A percentile compares a stretch with the other conserved stretches of the same genome.
Conservation (phyloP, 2,329 filamentous ascomycete genomes). For the Fragosphaeria purpurea region DNA sequence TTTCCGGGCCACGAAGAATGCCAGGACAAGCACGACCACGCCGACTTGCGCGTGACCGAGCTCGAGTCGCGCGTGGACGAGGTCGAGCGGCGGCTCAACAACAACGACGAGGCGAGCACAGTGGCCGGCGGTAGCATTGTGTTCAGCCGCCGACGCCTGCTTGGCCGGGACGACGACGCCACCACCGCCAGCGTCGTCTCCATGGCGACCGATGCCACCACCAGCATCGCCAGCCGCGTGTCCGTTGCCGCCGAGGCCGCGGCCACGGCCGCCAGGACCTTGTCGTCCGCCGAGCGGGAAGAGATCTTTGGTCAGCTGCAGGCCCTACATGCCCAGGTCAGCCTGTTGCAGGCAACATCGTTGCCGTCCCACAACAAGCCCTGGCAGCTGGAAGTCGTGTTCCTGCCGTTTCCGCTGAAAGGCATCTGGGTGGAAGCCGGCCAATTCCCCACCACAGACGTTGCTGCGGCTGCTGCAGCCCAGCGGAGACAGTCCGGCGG, state of each 20-base stretch:
- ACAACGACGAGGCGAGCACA: slow-evolving; percentile 36
- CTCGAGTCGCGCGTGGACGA: slow-evolving; percentile 55
- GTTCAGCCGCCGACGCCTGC: slow-evolving; percentile 21
- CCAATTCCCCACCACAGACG: slow-evolving; percentile 32
- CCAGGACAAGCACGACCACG: slow-evolving; percentile 54
- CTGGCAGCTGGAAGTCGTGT: slow-evolving; percentile 68
- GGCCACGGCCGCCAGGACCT: slow-evolving; percentile 9
- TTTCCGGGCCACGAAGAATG: slow-evolving; percentile 55
- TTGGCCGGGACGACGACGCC: slow-evolving; percentile 30
- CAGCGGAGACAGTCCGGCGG: slow-evolving; percentile 19
- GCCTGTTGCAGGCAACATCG: slow-evolving; percentile 25
- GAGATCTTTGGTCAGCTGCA: slow-evolving; percentile 40
- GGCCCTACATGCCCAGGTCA: background rate
- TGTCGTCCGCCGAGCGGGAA: slow-evolving; percentile 27
- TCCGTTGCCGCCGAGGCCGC: background rate
- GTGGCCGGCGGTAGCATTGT: slow-evolving; percentile 22
- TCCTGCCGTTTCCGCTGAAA: slow-evolving; percentile 58
- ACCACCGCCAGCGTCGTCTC: slow-evolving; percentile 35
- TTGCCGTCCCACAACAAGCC: slow-evolving; percentile 53
- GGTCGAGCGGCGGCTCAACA: slow-evolving; percentile 41
- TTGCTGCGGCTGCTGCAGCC: slow-evolving; percentile 9
- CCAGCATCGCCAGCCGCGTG: slow-evolving; percentile 1
- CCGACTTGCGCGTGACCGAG: slow-evolving; percentile 59
- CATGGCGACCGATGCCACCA: slow-evolving; percentile 31
- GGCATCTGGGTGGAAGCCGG: slow-evolving; percentile 42